Conservation (phyloP, 495 filamentous ascomycete genomes). For the Penicillium robsamsonii region DNA sequence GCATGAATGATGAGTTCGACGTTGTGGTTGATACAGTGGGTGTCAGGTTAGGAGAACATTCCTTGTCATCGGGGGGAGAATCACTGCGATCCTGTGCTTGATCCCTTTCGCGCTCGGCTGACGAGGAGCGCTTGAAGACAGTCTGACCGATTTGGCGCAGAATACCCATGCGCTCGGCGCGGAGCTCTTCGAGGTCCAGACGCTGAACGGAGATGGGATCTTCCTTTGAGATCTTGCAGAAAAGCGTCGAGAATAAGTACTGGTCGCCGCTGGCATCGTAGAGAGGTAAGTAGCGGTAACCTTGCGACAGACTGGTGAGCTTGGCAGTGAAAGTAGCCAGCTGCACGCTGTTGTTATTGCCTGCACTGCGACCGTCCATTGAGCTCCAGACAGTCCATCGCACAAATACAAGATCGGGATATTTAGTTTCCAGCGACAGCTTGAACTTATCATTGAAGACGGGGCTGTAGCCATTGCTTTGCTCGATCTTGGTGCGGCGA, state of each 20-base stretch:
- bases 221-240: conserved; percentile 77
- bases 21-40: conserved; percentile 40
- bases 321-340: conserved; percentile 91
- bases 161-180: conserved; percentile 49
- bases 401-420: conserved; percentile 90
- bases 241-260: conserved; percentile 90
- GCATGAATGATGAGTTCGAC: conserved; percentile 38
- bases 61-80: conserved; percentile 33
- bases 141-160: conserved; percentile 49
- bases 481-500: conserved; percentile 71
- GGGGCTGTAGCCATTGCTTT: conserved; percentile 89
- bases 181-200: conserved; percentile 47
- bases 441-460: conserved; percentile 72
- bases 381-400: conserved; percentile 89
- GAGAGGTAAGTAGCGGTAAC: conserved; percentile 97
- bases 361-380: conserved; percentile 60
- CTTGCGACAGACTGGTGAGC: conserved; percentile 81
- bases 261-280: conserved; percentile 83
- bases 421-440: conserved; percentile 80
- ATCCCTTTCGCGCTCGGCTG: conserved; percentile 46
- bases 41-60: conserved; percentile 39
- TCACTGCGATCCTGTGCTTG: conserved; percentile 34
- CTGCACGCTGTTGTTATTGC: conserved; percentile 60
- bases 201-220: conserved; percentile 51
- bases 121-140: conserved; percentile 51